Conservation (phyloP, 1,284 basidiomycete genomes). For the Phylloporus sp. region DNA sequence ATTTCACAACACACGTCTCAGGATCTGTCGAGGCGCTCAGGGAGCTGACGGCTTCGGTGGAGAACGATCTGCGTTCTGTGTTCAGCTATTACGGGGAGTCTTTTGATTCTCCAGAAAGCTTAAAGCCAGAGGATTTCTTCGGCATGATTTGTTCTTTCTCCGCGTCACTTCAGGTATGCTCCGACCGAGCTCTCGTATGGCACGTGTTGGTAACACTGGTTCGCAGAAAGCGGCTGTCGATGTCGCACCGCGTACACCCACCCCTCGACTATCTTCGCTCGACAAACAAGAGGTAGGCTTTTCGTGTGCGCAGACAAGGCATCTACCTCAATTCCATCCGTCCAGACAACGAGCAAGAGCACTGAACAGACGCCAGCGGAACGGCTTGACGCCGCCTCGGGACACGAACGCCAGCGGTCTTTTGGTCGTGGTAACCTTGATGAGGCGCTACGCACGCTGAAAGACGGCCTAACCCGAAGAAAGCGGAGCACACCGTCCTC, state of each 20-base stretch:
- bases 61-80: slow-evolving; percentile 61
- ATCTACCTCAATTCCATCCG: slow-evolving; percentile 1
- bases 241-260: slow-evolving; percentile 50
- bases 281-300: slow-evolving; percentile 14
- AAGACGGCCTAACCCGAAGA: slow-evolving; percentile 61
- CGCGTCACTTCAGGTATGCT: slow-evolving; percentile 63
- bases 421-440: slow-evolving; percentile 79
- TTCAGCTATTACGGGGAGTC: slow-evolving; percentile 77
- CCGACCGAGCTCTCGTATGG: background rate
- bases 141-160: slow-evolving; percentile 75
- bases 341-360: slow-evolving; percentile 16
- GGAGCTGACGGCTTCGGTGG: slow-evolving; percentile 60
- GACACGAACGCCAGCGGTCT: slow-evolving; percentile 47
- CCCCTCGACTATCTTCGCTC: background rate
- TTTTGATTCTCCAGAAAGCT: slow-evolving; percentile 59
- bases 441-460: slow-evolving; percentile 80
- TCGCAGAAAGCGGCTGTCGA: slow-evolving; percentile 77
- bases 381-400: slow-evolving; percentile 22
- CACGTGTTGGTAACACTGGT: background rate
- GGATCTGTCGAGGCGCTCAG: slow-evolving; percentile 65
- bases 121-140: slow-evolving; percentile 83
- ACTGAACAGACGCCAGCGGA: background rate
- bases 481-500: slow-evolving; percentile 51
- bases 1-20: slow-evolving; percentile 57
- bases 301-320: background rate